These are phyloP conservation scores for Chondrus crispus DNA, from an alignment of 23 red algal species.

Conservation along the genomic window DNA sequence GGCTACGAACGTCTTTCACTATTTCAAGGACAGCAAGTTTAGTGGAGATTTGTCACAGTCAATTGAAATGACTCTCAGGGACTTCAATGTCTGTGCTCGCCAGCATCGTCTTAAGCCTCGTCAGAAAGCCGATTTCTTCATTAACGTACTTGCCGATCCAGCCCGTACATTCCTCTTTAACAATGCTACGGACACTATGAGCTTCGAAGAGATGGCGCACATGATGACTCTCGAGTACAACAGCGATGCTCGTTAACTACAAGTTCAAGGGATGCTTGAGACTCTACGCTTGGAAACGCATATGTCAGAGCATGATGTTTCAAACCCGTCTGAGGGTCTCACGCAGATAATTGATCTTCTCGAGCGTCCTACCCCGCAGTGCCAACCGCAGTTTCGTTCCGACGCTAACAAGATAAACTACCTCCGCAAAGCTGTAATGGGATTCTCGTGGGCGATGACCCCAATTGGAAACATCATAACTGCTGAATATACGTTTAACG, in stretches of 20 bases:
- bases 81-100: slow-evolving; percentile 24
- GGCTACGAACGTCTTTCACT: slow-evolving; percentile 4
- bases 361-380: background rate
- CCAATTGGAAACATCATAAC: background rate
- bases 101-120: background rate
- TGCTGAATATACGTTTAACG: background rate
- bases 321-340: background rate
- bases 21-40: slow-evolving; percentile 42
- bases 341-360: background rate
- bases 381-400: background rate
- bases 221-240: background rate
- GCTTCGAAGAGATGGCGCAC: background rate
- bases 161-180: slow-evolving; percentile 49
- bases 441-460: background rate
- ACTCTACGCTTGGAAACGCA: background rate
- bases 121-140: slow-evolving; percentile 30
- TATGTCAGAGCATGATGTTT: background rate
- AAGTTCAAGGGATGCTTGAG: background rate
- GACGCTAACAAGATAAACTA: background rate
- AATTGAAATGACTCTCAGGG: slow-evolving; percentile 26
- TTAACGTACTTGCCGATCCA: background rate
- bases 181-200: background rate
- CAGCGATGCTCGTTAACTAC: background rate
- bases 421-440: background rate
- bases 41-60: slow-evolving; percentile 10